A percentile compares a stretch with the other conserved stretches of the same genome.
Conservation (phyloP, 2,329 filamentous ascomycete species). For the Diaporthe vaccinii region DNA sequence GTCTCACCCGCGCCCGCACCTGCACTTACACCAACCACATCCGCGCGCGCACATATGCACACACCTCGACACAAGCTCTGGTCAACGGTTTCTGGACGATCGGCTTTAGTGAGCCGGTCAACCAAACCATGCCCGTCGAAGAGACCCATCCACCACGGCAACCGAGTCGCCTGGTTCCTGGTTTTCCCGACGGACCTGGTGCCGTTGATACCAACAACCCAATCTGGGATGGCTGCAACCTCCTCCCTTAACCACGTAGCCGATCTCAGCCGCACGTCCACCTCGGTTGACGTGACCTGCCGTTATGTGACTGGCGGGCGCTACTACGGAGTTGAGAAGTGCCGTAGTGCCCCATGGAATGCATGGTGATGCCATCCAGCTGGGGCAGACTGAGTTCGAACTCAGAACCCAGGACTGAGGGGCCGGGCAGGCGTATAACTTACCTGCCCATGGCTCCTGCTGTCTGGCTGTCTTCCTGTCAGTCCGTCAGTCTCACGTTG, state of each 20-base stretch:
- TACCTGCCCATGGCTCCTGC: not conserved
- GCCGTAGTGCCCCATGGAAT: conserved; percentile 6
- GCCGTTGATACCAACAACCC: conserved; percentile 11
- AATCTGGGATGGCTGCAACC: conserved; percentile 22
- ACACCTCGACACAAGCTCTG: conserved; percentile 12
- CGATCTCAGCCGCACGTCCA: conserved; percentile 26
- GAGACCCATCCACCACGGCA: not conserved
- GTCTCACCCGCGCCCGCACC: not conserved
- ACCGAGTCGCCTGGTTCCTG: conserved; percentile 7
- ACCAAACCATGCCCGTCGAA: not conserved
- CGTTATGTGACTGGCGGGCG: conserved; percentile 10
- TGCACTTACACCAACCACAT: conserved; percentile 16
- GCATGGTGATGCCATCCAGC: conserved; percentile 23
- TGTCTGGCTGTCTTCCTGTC: not conserved
- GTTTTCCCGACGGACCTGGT: conserved; percentile 22
- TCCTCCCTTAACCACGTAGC: conserved; percentile 27
- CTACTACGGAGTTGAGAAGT: not conserved
- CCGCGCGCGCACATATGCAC: not conserved
- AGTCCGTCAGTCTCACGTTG: conserved; percentile 3
- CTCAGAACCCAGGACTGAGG: not conserved
- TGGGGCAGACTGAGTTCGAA: not conserved
- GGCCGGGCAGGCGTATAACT: conserved; percentile 8
- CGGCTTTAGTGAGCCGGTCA: conserved; percentile 37
- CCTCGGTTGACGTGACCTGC: conserved; percentile 6
- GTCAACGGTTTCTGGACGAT: conserved; percentile 22